phyloP scores from a whole-genome alignment of 768 basidiomycete species.

The Panus rudis region DNA sequence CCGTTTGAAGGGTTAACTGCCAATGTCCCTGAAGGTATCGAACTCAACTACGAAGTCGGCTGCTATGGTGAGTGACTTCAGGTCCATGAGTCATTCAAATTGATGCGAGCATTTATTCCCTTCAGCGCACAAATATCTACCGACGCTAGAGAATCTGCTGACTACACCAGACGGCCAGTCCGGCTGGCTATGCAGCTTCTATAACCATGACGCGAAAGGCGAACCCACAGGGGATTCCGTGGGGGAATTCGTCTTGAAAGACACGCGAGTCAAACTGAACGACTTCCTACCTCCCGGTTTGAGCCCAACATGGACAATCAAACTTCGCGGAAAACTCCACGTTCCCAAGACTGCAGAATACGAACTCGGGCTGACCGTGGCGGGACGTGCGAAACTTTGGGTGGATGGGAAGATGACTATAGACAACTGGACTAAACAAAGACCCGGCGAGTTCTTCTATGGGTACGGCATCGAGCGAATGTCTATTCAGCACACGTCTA shows the following conservation, averaged over 20 bases:
- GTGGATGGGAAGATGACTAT: conserved; percentile 51
- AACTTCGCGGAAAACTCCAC: conserved; percentile 45
- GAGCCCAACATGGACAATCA: conserved; percentile 47
- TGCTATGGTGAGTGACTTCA: conserved; percentile 44
- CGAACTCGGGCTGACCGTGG: conserved; percentile 58
- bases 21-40: conserved; percentile 42
- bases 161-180: conserved; percentile 42
- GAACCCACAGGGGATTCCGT: conserved; percentile 36
- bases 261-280: conserved; percentile 60
- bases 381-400: conserved; percentile 60
- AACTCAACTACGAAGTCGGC: conserved; percentile 53
- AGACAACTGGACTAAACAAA: conserved; percentile 68
- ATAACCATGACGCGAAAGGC: conserved; percentile 45
- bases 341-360: conserved; percentile 42
- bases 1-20: conserved; percentile 54
- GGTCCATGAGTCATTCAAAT: neutral
- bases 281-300: conserved; percentile 58
- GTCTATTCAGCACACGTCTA: neutral
- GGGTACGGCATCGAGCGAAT: conserved; percentile 31
- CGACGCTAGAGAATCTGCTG: conserved; percentile 56
- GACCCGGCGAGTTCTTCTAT: conserved; percentile 64
- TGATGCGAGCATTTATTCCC: neutral
- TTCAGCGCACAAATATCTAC: conserved; percentile 60
- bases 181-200: conserved; percentile 63
- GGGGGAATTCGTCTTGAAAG: conserved; percentile 41